phyloP scores from a whole-genome alignment of 202 grass and related monocot genomes.

The Schoenoplectus tabernaemontani region DNA sequence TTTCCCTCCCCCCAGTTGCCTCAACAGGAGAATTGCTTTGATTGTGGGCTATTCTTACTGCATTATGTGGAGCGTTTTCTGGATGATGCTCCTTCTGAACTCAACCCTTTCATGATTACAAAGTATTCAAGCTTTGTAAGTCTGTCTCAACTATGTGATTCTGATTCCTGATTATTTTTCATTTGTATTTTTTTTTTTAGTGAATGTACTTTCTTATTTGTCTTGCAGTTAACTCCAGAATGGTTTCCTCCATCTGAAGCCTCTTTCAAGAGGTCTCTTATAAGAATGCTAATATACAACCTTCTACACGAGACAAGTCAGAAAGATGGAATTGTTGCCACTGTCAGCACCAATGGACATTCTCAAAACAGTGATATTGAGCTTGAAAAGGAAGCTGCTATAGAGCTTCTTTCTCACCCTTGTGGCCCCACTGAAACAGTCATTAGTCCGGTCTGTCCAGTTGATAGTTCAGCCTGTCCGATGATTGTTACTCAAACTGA shows the following conservation, averaged over 20 bases:
- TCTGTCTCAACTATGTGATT: constrained; percentile 14
- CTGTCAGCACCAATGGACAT: not conserved
- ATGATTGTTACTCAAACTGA: not conserved
- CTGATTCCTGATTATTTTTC: not conserved
- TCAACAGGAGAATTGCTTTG: constrained; percentile 98
- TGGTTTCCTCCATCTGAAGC: constrained; percentile 89
- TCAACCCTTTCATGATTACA: constrained; percentile 63
- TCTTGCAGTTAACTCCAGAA: constrained; percentile 58
- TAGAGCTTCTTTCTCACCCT: constrained; percentile 17
- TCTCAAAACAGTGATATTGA: not conserved
- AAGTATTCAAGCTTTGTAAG: constrained; percentile 72
- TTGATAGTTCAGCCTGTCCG: not conserved
- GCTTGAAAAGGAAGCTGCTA: constrained; percentile 3
- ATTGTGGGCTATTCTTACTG: constrained; percentile 90
- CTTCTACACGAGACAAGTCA: constrained; percentile 34
- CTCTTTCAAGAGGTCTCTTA: constrained; percentile 69
- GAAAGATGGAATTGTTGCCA: constrained; percentile 5
- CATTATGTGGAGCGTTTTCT: constrained; percentile 89
- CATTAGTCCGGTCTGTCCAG: not conserved
- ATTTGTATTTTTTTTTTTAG: not conserved
- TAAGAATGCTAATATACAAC: constrained; percentile 64
- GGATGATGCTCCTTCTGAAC: constrained; percentile 55
- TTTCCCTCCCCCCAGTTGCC: constrained; percentile 47
- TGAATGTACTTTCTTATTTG: constrained; percentile 11
- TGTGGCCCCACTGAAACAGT: not conserved